phyloP scores from a whole-genome alignment of 2,329 filamentous ascomycete genomes.

The Talaromyces funiculosus region DNA sequence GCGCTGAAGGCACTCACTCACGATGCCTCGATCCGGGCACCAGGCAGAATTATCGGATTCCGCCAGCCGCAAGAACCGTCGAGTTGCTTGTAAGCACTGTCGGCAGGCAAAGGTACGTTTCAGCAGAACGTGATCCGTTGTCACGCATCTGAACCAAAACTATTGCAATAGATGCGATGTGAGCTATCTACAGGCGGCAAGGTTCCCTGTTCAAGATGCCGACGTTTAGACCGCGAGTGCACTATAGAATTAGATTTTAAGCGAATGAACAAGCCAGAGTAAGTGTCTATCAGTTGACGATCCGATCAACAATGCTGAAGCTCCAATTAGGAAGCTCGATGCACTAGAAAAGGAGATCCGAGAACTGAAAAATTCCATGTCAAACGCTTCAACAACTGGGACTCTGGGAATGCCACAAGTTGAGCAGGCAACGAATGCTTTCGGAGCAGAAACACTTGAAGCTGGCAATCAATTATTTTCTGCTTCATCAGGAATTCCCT shows the following conservation, averaged over 20 bases:
- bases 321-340: conserved; percentile 7
- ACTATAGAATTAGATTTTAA: conserved; percentile 8
- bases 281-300: not conserved
- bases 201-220: conserved; percentile 9
- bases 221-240: conserved; percentile 9
- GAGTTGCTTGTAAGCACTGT: conserved; percentile 10
- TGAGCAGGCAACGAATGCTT: not conserved
- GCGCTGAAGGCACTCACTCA: not conserved
- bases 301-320: not conserved
- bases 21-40: not conserved
- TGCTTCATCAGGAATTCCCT: not conserved
- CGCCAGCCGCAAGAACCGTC: not conserved
- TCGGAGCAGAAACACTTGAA: not conserved
- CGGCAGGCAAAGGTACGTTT: conserved; percentile 10
- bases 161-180: conserved; percentile 8
- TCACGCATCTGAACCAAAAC: not conserved
- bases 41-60: not conserved
- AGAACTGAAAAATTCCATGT: conserved; percentile 3
- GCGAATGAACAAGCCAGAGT: conserved; percentile 11
- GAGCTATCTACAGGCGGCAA: conserved; percentile 7
- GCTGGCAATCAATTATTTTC: not conserved
- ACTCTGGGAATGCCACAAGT: not conserved
- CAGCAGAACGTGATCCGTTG: not conserved
- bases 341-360: conserved; percentile 8
- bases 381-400: not conserved